phyloP scores from a whole-genome alignment of 768 basidiomycete genomes.

The Russula earlei region DNA sequence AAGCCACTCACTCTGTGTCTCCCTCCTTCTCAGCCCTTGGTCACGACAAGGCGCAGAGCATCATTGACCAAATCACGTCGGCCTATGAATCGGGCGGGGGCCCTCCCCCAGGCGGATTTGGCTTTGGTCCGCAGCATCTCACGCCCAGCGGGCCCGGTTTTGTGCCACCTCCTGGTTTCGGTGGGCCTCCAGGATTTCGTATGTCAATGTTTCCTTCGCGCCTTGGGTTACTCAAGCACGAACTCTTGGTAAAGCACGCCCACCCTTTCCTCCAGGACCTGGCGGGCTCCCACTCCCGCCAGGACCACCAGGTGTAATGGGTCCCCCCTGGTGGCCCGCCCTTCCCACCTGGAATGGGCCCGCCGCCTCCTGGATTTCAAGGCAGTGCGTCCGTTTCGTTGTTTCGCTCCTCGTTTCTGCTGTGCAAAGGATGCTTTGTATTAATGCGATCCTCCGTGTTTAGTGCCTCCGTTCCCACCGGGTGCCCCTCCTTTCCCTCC shows the following conservation, averaged over 20 bases:
- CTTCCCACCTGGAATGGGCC: slow-evolving; percentile 48
- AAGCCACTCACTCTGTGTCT: slow-evolving; percentile 14
- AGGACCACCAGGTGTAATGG: slow-evolving; percentile 40
- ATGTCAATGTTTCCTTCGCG: background rate
- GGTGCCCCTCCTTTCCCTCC: slow-evolving; percentile 34
- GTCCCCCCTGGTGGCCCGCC: slow-evolving; percentile 56
- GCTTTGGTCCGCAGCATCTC: slow-evolving; percentile 76
- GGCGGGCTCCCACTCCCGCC: slow-evolving; percentile 40
- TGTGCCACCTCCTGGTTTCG: slow-evolving; percentile 46
- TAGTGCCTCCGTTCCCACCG: slow-evolving; percentile 43
- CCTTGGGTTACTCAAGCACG: background rate
- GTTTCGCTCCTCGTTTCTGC: too few relatives aligned
- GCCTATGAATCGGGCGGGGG: slow-evolving; percentile 83
- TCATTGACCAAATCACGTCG: slow-evolving; percentile 97
- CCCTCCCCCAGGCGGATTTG: slow-evolving; percentile 81
- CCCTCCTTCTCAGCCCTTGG: slow-evolving; percentile 50
- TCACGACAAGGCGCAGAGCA: slow-evolving; percentile 95
- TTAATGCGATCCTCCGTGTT: background rate
- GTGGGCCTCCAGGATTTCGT: slow-evolving; percentile 23
- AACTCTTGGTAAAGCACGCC: slow-evolving; percentile 37
- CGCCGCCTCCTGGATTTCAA: slow-evolving; percentile 36
- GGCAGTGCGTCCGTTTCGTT: slow-evolving; percentile 36
- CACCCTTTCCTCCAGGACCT: slow-evolving; percentile 52
- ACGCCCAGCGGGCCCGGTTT: slow-evolving; percentile 35
- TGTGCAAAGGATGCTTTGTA: background rate